Conservation (phyloP, 805 yeast genomes). For the Kodamaea hsintzibuensis region DNA sequence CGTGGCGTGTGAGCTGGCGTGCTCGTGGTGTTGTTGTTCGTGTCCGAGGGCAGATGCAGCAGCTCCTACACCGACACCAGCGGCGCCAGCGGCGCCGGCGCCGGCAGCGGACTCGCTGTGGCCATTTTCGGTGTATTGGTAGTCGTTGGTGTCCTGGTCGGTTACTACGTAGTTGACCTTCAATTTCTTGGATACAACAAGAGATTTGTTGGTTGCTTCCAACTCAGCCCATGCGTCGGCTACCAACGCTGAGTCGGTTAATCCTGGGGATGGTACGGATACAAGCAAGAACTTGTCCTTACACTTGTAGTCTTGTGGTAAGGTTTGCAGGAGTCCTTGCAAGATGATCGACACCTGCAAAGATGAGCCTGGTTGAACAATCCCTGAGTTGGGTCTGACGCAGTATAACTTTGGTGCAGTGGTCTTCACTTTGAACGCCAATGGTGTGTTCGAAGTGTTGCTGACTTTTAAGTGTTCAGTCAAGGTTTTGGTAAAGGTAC, state of each 20-base stretch:
- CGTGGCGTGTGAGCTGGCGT: conserved; percentile 15
- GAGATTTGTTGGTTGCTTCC: conserved; percentile 56
- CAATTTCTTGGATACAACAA: conserved; percentile 62
- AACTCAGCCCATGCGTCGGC: conserved; percentile 76
- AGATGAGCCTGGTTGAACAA: conserved; percentile 71
- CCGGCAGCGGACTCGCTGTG: conserved; percentile 21
- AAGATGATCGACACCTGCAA: conserved; percentile 78
- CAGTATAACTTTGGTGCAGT: conserved; percentile 96
- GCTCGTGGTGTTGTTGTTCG: conserved; percentile 7
- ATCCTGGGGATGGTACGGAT: conserved; percentile 72
- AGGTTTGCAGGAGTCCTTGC: conserved; percentile 79
- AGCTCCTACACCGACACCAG: conserved; percentile 15
- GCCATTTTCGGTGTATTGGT: conserved; percentile 16
- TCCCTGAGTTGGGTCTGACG: conserved; percentile 92
- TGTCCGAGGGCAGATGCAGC: conserved; percentile 15
- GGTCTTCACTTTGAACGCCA: conserved; percentile 95
- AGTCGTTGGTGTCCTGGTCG: conserved; percentile 21
- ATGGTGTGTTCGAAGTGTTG: conserved; percentile 55
- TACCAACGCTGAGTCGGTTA: conserved; percentile 55
- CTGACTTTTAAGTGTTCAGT: conserved; percentile 60
- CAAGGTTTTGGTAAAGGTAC: conserved; percentile 72
- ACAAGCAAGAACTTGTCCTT: conserved; percentile 92
- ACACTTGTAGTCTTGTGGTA: conserved; percentile 71
- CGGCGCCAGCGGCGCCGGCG: conserved; percentile 14
- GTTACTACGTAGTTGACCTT: conserved; percentile 56